Evolutionary conservation across 768 basidiomycete species (phyloP), one percentile per base, ranked within the genome.

Genomic region (Leccinum variicolor): DNA sequence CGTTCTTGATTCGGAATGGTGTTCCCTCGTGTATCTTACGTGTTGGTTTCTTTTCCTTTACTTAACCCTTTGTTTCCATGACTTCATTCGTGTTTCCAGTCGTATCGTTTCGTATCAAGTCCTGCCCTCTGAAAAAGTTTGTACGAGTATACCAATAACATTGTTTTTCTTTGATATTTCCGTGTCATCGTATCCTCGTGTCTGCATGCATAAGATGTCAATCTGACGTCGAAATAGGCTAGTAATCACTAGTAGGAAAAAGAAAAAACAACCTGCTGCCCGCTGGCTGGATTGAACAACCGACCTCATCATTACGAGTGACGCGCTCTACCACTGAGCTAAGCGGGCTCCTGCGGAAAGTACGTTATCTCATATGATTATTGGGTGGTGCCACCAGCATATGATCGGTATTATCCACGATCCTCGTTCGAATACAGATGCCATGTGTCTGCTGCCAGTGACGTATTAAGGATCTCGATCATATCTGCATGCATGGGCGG

Each of bases 271-370:
- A 21, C 13, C 17, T 25, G 2, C 46, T 75, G 74, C 74, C 75
- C 75, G 66, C 72, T 76, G 75, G 74, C 75, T 75, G 74, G 75
- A 76, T 75, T 75, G 74, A 76, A 76, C 74, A 75, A 75, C 74
- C 74, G 75, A 75, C 74, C 74, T 76, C 74, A 75, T 73, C 74
- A 75, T 75, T 73, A 73, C 73, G 8, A 51, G 33, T 51, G 50
- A 51, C 29, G 50, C 50, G 33, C 50, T 51, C 50, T 51, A 51
- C 50, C 50, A 33, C 57, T 59, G 57, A 58, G 57, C 57, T 58
- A 58, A 58, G 57, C 47, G 57, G 57, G 57, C 57, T 26, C 21
- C 23, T 23, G 5, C 2, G 10, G 3, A 6, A 23, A 23, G 9
- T 9, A 1, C 4, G 10, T 41, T 43, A 43, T 19, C 2, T 43